Base-by-base conservation (phyloP, 352 stramenopile genomes). In the Phytophthora chlamydospora region DNA sequence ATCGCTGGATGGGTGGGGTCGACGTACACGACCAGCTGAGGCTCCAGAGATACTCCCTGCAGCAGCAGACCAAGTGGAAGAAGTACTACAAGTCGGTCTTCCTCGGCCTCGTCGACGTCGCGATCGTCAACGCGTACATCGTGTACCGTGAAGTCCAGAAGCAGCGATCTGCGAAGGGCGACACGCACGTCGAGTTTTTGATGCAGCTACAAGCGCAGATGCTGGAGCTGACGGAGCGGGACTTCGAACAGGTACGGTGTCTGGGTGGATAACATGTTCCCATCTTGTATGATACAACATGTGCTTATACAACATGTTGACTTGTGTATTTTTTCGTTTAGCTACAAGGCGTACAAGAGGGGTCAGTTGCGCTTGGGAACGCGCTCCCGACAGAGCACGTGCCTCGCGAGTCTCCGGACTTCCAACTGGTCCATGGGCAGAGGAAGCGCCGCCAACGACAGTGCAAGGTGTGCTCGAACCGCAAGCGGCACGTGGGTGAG, bases 141-240 rank as follows among this genome's bases (percentile, higher is more conserved):
- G 38, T 43, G 38, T 43, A 13, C 24, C 38, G 38, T 27, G 38
- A 43, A 6, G 2, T 24, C n/a, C 38, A 43, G 38, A 43, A 43
- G 12, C 4, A 7, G n/a, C 38, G 38, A 6, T 14, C 6, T 7
- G 38, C 38, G 6, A 43, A 43, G n/a, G n/a, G 8, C 9, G 2
- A 43, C 11, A 43, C 38, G 0, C 38, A 43, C n/a, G 38, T 16
- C 6, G 14, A 43, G n/a, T 43, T 43, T 10, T 16, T 43, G 5
- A 43, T 43, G 38, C 13, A 43, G n/a, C 38, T 43, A 4, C 38
- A 43, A 38, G 42, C 42, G 14, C 42, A 49, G 27, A 49, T 49
- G 42, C 42, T 49, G 9, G 42, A 49, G 11, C 9, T 19, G 12
- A 49, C 42, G 3, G 27, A 49, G 10, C 24, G 36, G 24, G 42